Base-by-base conservation (phyloP, 257 asterid genomes). In the Solanum peruvianum region DNA sequence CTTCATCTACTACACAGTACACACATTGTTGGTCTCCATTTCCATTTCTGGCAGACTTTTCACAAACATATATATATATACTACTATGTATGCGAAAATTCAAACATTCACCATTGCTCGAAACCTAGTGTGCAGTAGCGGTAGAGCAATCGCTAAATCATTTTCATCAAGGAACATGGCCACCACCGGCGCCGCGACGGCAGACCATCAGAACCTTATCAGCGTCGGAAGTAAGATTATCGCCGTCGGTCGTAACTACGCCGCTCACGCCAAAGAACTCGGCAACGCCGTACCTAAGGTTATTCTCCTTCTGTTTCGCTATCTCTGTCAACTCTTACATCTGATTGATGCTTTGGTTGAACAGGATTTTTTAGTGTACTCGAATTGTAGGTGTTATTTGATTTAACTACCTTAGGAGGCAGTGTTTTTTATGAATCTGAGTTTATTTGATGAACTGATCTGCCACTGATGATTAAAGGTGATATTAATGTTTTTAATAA, bases 241-340 rank as follows among this genome's bases (percentile, higher is more conserved):
- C 88, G 98, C 90, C 90, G 99, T 97, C 86, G 98, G 99, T 81
- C 98, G 99, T 45, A 97, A 97, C 91, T 97, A 97, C 93, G 99
- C 97, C 58, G 98, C 98, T 73, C 98, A 97, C 92, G 98, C 98
- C 41, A 97, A 94, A 45, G 99, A 97, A 86, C 97, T 97, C 86
- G 98, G 98, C 62, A 95, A 96, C 92, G 95, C 98, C 85, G 94
- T 95, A 45, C 98, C 99, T 47, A 97, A 94, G 89, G 98, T 94
- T 72, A 20, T 10, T 47, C 3, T 58, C 10, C 44, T 13, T 13
- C 12, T 37, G 45, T 67, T 27, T 67, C 44, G 37, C 85, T 80
- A n/a, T 56, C 45, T 45, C 66, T 72, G 9, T 72, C 16, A 20
- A 33, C 45, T 71, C 47, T 35, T 14, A 15, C 85, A 21, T 25